A percentile compares a stretch with the other conserved stretches of the same genome.
Evolutionary conservation across 208 protist genomes (phyloP).

Genomic region (Crithidia bombi): DNA sequence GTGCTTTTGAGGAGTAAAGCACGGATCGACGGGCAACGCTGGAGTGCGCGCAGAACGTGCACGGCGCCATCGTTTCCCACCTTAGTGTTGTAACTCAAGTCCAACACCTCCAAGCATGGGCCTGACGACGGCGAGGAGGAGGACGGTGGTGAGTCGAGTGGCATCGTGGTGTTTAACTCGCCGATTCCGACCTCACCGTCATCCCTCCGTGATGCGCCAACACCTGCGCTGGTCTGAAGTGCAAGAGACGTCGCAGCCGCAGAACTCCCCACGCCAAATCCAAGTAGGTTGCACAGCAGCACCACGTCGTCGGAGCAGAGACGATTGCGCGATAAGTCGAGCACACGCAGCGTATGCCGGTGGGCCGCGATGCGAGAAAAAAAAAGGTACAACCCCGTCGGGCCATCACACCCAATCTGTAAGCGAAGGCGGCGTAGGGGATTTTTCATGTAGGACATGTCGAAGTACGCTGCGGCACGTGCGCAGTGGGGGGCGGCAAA

Average conservation of each 20-base stretch:
- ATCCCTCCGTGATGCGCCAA: background rate
- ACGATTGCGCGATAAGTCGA: constrained; percentile 86
- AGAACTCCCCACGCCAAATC: constrained; percentile 28
- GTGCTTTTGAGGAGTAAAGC: constrained; percentile 74
- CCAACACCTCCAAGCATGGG: constrained; percentile 68
- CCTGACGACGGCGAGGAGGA: background rate
- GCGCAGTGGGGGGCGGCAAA: constrained; percentile 75
- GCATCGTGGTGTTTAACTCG: background rate
- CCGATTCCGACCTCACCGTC: background rate
- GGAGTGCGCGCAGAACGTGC: constrained; percentile 51
- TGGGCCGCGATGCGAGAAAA: constrained; percentile 69
- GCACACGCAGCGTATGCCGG: constrained; percentile 58
- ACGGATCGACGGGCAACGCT: constrained; percentile 47
- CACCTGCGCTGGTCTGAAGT: background rate
- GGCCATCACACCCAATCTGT: constrained; percentile 76
- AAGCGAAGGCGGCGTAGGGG: constrained; percentile 78
- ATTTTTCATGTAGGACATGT: constrained; percentile 74
- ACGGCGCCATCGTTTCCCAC: constrained; percentile 74
- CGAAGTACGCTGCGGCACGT: constrained; percentile 77
- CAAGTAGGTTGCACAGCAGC: constrained; percentile 59
- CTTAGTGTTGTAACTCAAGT: constrained; percentile 86
- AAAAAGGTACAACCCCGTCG: constrained; percentile 73
- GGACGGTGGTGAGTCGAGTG: background rate
- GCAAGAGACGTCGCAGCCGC: background rate
- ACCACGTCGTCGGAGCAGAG: constrained; percentile 67